Evolutionary conservation across 352 stramenopile genomes (phyloP), one percentile per base, ranked within the genome.

Genomic region (Globisporangium viniferum): DNA sequence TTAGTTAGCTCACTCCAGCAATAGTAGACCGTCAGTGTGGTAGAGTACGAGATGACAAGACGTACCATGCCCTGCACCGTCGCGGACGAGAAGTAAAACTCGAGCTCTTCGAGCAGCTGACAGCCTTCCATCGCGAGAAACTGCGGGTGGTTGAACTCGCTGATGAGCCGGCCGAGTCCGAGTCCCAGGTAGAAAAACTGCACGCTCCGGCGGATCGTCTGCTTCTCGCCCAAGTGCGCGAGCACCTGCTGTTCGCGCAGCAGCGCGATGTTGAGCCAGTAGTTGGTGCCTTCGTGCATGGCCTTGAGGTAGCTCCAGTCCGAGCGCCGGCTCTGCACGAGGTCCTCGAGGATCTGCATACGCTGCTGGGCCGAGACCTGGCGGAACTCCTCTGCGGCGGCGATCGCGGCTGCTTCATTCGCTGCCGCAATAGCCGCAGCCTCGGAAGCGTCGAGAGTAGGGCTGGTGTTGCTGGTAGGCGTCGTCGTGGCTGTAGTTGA

Each of bases 101-200:
- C 88, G 33, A 95, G 77, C 59, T 95, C 88, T 62, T 95, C 88
- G 27, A 95, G 75, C n/a, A 95, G 71, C 61, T 95, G 85, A 24
- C 85, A 93, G 55, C 81, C 86, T 56, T 92, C 82, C 62, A 90
- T 82, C 0, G 82, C 83, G 33, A 95, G 67, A 15, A 84, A 72
- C 68, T 93, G 72, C 9, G 84, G 64, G 60, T 90, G 82, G 1
- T 56, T 61, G 12, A 83, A 77, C 56, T 90, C 80, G 20, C 77
- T 79, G 27, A 93, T 77, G 27, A 95, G 69, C 46, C 75, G 75
- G 0, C 88, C 88, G 0, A 95, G 75, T 5, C 85, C 84, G 29
- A 93, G 79, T 0, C 88, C 88, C 31, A 95, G 70, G 62, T 93
- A 95, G 64, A 92, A 95, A 62, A 92, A 91, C 73, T 93, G 84